Evolutionary conservation across 768 basidiomycete species (phyloP).

Genomic region (Lactarius deliciosus): DNA sequence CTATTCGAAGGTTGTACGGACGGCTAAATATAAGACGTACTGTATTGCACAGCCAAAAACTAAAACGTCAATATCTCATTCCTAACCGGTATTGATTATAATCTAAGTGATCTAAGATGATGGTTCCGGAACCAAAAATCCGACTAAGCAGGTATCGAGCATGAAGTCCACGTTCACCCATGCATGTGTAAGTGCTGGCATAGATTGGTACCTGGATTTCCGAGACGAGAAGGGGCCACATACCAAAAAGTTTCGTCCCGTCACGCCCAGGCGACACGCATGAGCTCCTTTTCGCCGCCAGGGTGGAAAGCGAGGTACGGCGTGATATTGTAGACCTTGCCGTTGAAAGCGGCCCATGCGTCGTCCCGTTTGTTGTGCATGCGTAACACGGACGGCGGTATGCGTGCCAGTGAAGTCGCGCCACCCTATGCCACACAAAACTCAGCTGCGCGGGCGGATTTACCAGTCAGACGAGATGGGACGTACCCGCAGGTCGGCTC

Average conservation of each 20-base stretch:
- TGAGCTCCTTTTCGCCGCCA: slow-evolving; percentile 89
- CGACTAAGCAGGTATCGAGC: slow-evolving; percentile 90
- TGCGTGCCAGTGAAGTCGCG: slow-evolving; percentile 54
- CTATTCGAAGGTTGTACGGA: slow-evolving; percentile 2
- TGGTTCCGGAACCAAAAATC: slow-evolving; percentile 79
- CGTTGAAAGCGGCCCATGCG: slow-evolving; percentile 90
- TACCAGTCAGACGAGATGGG: not conserved
- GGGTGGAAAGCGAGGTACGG: slow-evolving; percentile 91
- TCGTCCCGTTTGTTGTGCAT: slow-evolving; percentile 81
- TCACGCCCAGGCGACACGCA: slow-evolving; percentile 95
- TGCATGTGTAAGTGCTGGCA: slow-evolving; percentile 80
- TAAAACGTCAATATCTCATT: not conserved
- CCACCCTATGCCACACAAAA: slow-evolving; percentile 50
- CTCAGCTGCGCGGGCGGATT: slow-evolving; percentile 11
- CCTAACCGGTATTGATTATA: not conserved
- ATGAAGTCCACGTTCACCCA: slow-evolving; percentile 98
- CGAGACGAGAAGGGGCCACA: slow-evolving; percentile 34
- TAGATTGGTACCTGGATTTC: not conserved
- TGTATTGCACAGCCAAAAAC: not conserved
- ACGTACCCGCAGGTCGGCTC: slow-evolving; percentile 72
- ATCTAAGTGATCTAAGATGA: slow-evolving; percentile 32
- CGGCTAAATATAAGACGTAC: not conserved
- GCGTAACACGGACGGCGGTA: slow-evolving; percentile 76
- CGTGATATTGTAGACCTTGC: slow-evolving; percentile 96
- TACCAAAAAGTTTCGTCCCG: slow-evolving; percentile 92